Conservation (phyloP, 305 asterid species). For the Caryopteris hybrid region DNA sequence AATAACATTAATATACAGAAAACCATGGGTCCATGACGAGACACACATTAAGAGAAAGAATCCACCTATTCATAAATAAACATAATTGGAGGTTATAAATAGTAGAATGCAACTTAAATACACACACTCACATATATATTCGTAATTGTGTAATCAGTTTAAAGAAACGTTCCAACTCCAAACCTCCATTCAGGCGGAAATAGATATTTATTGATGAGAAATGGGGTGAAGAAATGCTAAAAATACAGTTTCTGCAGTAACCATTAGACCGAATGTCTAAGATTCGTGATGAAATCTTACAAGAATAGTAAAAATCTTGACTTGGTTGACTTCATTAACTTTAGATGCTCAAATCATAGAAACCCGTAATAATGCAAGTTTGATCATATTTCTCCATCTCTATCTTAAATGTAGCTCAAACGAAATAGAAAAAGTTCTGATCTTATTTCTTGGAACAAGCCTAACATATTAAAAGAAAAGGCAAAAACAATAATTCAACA, state of each 20-base stretch:
- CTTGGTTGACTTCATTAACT: slow-evolving; percentile 23
- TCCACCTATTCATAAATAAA: too few species aligned
- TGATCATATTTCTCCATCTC: not conserved
- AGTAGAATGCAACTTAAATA: too few species aligned
- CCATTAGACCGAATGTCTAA: not conserved
- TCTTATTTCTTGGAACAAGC: not conserved
- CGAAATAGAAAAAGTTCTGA: not conserved
- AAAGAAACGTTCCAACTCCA: too few species aligned
- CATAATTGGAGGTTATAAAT: too few species aligned
- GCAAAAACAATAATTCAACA: not conserved
- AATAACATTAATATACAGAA: too few species aligned
- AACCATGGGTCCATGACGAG: too few species aligned
- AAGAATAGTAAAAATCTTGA: slow-evolving; percentile 13
- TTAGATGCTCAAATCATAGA: not conserved
- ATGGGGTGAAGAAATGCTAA: not conserved
- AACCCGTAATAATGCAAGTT: not conserved
- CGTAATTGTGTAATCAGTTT: too few species aligned
- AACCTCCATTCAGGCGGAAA: too few species aligned
- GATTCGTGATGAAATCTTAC: not conserved
- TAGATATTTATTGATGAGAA: too few species aligned
- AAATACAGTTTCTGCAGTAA: not conserved
- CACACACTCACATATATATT: too few species aligned
- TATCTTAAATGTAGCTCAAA: not conserved
- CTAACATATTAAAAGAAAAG: not conserved
- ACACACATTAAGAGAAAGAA: too few species aligned